These are phyloP conservation scores for Metroxylon sagu DNA, from an alignment of 176 grass and related monocot species.

Conservation along the genomic window DNA sequence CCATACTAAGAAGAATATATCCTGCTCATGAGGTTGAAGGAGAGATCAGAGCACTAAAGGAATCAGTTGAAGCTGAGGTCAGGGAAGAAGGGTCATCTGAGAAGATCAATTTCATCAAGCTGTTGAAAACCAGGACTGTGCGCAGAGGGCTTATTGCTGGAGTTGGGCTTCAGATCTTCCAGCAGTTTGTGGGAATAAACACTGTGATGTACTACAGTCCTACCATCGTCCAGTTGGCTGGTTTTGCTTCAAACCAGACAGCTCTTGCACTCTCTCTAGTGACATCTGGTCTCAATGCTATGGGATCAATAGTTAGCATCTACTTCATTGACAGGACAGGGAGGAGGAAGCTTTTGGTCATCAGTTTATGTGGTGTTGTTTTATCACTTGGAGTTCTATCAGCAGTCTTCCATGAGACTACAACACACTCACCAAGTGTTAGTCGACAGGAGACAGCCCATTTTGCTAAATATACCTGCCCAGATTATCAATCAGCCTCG, in stretches of 20 bases:
- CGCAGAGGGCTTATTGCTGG: constrained; percentile 53
- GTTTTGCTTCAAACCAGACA: constrained; percentile 75
- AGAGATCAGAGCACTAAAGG: constrained; percentile 56
- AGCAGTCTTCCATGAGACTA: constrained; percentile 53
- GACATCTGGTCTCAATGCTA: constrained; percentile 70
- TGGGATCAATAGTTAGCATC: constrained; percentile 85
- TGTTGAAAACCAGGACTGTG: constrained; percentile 37
- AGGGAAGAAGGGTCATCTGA: constrained; percentile 31
- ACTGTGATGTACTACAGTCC: constrained; percentile 96
- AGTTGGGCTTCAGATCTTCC: constrained; percentile 64
- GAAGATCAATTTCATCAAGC: constrained; percentile 28
- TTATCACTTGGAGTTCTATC: constrained; percentile 49
- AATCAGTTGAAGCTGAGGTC: constrained; percentile 58
- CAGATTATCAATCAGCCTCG: constrained; percentile 9
- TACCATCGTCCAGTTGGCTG: constrained; percentile 70
- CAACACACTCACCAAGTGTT: constrained; percentile 49
- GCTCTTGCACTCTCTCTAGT: constrained; percentile 69
- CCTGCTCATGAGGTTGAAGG: constrained; percentile 31
- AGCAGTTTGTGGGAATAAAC: constrained; percentile 93
- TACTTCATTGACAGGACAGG: constrained; percentile 76
- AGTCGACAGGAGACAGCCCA: constrained; percentile 26
- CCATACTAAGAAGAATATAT: constrained; percentile 55
- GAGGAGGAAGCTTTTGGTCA: constrained; percentile 50
- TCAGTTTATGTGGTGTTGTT: constrained; percentile 65
- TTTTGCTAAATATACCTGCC: constrained; percentile 42